These are phyloP conservation scores for Ettlia oleoabundans DNA, from an alignment of 139 green algal genomes.

Conservation along the genomic window DNA sequence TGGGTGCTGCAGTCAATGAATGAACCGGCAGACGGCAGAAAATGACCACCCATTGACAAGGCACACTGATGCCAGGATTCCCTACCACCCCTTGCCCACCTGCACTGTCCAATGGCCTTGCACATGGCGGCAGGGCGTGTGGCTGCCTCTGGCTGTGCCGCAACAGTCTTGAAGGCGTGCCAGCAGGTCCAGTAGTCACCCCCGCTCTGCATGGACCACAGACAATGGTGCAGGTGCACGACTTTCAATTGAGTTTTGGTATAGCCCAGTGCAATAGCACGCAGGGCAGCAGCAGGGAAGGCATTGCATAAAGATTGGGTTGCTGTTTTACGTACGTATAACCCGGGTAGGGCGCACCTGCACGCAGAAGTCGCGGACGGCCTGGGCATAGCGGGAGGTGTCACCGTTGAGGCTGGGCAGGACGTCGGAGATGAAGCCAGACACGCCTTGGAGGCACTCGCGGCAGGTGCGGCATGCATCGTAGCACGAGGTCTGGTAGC, in stretches of 20 bases:
- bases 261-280: too few species aligned
- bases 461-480: not conserved
- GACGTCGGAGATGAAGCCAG: not conserved
- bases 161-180: not conserved
- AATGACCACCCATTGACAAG: not conserved
- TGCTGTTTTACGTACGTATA: too few species aligned
- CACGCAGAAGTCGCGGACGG: not conserved
- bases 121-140: not conserved
- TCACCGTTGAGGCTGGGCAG: not conserved
- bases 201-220: not conserved
- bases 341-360: too few species aligned
- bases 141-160: not conserved
- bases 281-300: too few species aligned
- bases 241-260: not conserved
- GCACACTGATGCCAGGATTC: too few species aligned
- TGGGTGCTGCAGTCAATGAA: conserved; percentile 4
- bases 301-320: too few species aligned
- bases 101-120: not conserved
- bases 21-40: not conserved
- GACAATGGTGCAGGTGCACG: not conserved
- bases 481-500: not conserved
- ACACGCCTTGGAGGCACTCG: not conserved
- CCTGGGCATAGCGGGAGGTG: not conserved
- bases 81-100: too few species aligned
- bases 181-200: not conserved